Evolutionary conservation across 371 early-diverging fungal genomes (phyloP).

Genomic region (Syncephalastrum sp.): DNA sequence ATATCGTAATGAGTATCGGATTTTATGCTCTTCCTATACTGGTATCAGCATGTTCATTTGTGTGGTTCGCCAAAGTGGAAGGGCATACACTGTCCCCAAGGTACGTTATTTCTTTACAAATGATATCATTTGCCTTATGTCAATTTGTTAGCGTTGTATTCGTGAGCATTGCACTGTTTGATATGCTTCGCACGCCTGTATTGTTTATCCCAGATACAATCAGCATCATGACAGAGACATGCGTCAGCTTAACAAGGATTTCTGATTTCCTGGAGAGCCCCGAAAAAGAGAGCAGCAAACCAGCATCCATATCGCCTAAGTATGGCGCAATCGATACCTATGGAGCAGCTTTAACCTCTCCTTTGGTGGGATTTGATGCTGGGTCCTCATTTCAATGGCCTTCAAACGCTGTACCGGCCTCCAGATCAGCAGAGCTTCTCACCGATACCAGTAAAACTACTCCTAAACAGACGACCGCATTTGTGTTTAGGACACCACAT

Average conservation of each 20-base stretch:
- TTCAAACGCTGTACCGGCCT: background rate
- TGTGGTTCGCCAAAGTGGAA: slow-evolving; percentile 58
- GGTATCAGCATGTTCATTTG: slow-evolving; percentile 55
- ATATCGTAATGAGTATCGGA: slow-evolving; percentile 37
- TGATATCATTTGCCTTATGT: too few relatives aligned
- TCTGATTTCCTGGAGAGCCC: slow-evolving; percentile 51
- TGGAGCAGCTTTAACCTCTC: slow-evolving; percentile 9
- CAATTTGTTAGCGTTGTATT: slow-evolving; percentile 45
- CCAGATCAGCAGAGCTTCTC: too few relatives aligned
- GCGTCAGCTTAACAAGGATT: slow-evolving; percentile 56
- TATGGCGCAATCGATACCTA: slow-evolving; percentile 12
- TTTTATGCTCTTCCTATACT: slow-evolving; percentile 54
- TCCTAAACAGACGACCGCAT: background rate
- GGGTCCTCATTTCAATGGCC: slow-evolving; percentile 50
- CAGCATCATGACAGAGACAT: slow-evolving; percentile 36
- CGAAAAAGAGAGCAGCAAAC: slow-evolving; percentile 34
- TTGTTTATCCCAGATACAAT: slow-evolving; percentile 47
- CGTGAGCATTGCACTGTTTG: slow-evolving; percentile 61
- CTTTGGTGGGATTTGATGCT: slow-evolving; percentile 48
- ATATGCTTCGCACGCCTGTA: slow-evolving; percentile 52
- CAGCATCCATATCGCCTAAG: slow-evolving; percentile 12
- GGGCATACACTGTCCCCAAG: slow-evolving; percentile 44
- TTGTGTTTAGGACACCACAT: slow-evolving; percentile 21
- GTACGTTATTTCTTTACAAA: background rate
- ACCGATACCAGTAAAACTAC: background rate